A percentile compares a stretch with the other conserved stretches of the same genome.
Evolutionary conservation across 2,329 filamentous ascomycete genomes (phyloP).

Genomic region (Thermoascus crustaceus): DNA sequence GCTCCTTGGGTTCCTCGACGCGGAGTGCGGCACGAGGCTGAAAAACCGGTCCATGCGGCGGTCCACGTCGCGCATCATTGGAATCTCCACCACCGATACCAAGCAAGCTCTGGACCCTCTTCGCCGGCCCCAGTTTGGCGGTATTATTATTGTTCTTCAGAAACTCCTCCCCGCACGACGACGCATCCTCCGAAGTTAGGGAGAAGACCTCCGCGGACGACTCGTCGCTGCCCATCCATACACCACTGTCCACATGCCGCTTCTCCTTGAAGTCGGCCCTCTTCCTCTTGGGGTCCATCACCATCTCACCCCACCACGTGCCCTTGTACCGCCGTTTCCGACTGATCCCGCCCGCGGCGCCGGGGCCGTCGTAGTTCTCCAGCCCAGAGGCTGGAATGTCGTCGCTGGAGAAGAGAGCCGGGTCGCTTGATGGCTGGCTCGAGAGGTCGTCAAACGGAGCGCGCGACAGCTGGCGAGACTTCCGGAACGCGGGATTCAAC

Average conservation of each 20-base stretch:
- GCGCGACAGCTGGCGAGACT: constrained; percentile 18
- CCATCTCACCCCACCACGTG: constrained; percentile 39
- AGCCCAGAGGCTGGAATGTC: constrained; percentile 38
- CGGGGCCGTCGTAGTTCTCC: constrained; percentile 34
- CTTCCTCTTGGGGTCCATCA: constrained; percentile 28
- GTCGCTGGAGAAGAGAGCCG: constrained; percentile 41
- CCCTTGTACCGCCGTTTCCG: constrained; percentile 36
- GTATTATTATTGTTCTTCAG: constrained; percentile 22
- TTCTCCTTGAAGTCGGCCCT: constrained; percentile 37
- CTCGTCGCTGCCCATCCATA: constrained; percentile 42
- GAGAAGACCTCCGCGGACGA: constrained; percentile 26
- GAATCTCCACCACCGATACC: too few relatives aligned
- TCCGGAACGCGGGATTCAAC: constrained; percentile 15
- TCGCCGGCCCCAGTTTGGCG: too few relatives aligned
- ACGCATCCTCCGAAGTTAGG: constrained; percentile 25
- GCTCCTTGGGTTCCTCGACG: constrained; percentile 26
- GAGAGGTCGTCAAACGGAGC: constrained; percentile 25
- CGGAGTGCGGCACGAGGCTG: constrained; percentile 12
- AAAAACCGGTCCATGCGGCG: constrained; percentile 5
- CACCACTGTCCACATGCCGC: constrained; percentile 38
- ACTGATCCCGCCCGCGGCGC: constrained; percentile 10
- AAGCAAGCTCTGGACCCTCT: too few relatives aligned
- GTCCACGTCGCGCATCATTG: constrained; percentile 1
- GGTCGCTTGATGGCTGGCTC: constrained; percentile 36
- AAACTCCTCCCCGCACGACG: constrained; percentile 31